phyloP scores from a whole-genome alignment of 768 basidiomycete species.

The Flagelloscypha sp. region DNA sequence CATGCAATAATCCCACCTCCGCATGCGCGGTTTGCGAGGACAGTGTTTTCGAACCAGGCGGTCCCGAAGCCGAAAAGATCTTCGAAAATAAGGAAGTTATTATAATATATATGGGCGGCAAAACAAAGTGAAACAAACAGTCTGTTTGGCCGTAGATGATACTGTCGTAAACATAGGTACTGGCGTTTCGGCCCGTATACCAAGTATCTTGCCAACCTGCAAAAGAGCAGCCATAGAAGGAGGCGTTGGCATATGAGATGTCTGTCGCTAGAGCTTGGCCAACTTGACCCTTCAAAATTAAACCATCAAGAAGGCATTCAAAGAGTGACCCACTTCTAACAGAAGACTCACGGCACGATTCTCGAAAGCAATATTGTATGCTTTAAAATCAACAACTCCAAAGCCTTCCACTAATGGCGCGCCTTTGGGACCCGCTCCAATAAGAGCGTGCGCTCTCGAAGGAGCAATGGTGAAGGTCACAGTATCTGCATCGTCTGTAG shows the following conservation, averaged over 20 bases:
- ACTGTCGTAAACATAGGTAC: slow-evolving; percentile 54
- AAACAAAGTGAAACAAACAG: slow-evolving; percentile 29
- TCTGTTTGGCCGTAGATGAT: slow-evolving; percentile 58
- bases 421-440: slow-evolving; percentile 52
- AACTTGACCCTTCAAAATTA: slow-evolving; percentile 38
- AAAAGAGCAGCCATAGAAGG: slow-evolving; percentile 57
- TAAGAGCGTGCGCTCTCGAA: slow-evolving; percentile 45
- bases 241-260: slow-evolving; percentile 58
- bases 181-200: slow-evolving; percentile 52
- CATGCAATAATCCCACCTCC: slow-evolving; percentile 62
- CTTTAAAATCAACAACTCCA: slow-evolving; percentile 51
- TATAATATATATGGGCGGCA: not conserved
- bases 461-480: slow-evolving; percentile 53
- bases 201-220: slow-evolving; percentile 60
- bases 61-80: slow-evolving; percentile 57
- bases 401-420: slow-evolving; percentile 43
- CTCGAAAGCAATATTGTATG: slow-evolving; percentile 60
- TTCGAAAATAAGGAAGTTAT: slow-evolving; percentile 12
- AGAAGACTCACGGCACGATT: slow-evolving; percentile 48
- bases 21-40: slow-evolving; percentile 54
- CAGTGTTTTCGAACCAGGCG: slow-evolving; percentile 53
- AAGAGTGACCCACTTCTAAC: not conserved
- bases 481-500: slow-evolving; percentile 48
- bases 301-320: not conserved
- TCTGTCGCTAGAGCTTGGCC: slow-evolving; percentile 54